Conservation (phyloP, 2,329 filamentous ascomycete genomes). For the Colletotrichum brevisporum region DNA sequence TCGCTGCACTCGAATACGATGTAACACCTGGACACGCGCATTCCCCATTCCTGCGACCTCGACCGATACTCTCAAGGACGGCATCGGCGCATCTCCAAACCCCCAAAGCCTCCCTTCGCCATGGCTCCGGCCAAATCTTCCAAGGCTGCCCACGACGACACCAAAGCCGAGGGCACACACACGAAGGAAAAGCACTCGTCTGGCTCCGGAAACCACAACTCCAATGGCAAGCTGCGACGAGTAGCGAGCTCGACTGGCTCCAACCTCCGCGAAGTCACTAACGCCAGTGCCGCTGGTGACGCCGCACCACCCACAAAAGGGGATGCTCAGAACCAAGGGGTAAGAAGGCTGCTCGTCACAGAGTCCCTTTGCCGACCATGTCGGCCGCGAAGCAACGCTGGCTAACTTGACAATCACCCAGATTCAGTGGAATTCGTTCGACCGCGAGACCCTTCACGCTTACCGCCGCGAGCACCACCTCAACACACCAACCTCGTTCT, state of each 20-base stretch:
- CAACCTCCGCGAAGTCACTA: conserved; percentile 41
- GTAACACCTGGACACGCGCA: conserved; percentile 50
- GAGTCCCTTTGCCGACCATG: conserved; percentile 27
- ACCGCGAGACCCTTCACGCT: conserved; percentile 76
- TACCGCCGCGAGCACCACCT: conserved; percentile 83
- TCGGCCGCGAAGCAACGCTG: conserved; percentile 11
- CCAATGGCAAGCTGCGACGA: conserved; percentile 69
- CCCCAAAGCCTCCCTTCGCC: conserved; percentile 23
- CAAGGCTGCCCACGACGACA: conserved; percentile 58
- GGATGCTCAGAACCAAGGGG: conserved; percentile 33
- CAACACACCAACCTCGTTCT: conserved; percentile 79
- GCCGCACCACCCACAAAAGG: conserved; percentile 27
- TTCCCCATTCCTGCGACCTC: conserved; percentile 60
- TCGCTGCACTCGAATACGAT: conserved; percentile 30
- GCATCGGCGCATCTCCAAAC: conserved; percentile 11
- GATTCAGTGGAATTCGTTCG: conserved; percentile 78
- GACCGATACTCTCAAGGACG: conserved; percentile 51
- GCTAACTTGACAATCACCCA: conserved; percentile 46
- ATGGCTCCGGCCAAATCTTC: conserved; percentile 65
- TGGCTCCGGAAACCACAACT: conserved; percentile 51
- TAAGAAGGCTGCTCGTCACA: conserved; percentile 27
- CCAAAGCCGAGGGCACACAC: conserved; percentile 57
- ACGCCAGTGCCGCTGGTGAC: conserved; percentile 50
- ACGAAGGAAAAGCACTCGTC: conserved; percentile 62
- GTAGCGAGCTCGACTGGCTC: conserved; percentile 65